These are phyloP conservation scores for Tubosaeta sp. DNA, from an alignment of 768 basidiomycete species.

Conservation along the genomic window DNA sequence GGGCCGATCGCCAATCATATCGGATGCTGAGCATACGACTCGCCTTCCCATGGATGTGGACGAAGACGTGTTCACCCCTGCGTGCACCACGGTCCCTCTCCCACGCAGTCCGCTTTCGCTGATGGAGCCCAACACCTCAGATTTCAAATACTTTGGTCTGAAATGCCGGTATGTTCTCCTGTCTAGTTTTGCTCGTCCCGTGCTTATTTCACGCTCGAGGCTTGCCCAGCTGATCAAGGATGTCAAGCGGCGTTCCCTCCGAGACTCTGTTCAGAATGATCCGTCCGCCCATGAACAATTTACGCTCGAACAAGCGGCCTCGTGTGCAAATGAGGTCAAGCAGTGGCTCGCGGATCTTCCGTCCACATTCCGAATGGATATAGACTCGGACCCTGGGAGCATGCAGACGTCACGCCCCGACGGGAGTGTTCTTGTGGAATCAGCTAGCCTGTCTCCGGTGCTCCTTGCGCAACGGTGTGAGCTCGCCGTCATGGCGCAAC, in stretches of 20 bases:
- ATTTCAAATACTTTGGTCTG: slow-evolving; percentile 47
- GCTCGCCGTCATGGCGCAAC: slow-evolving; percentile 54
- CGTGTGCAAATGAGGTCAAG: slow-evolving; percentile 53
- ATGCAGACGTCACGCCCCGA: slow-evolving; percentile 12
- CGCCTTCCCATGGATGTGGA: slow-evolving; percentile 55
- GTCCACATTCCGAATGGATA: slow-evolving; percentile 41
- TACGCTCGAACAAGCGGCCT: slow-evolving; percentile 59
- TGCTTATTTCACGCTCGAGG: slow-evolving; percentile 30
- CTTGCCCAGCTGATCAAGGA: slow-evolving; percentile 61
- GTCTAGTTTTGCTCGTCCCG: not conserved
- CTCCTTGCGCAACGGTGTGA: slow-evolving; percentile 54
- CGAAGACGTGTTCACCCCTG: slow-evolving; percentile 47
- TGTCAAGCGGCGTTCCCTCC: slow-evolving; percentile 49
- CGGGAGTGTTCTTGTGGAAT: slow-evolving; percentile 7
- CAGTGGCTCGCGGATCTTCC: slow-evolving; percentile 54
- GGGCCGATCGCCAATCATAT: slow-evolving; percentile 58
- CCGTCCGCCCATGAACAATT: slow-evolving; percentile 28
- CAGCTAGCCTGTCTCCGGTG: slow-evolving; percentile 27
- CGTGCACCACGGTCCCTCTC: slow-evolving; percentile 42
- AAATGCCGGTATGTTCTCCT: slow-evolving; percentile 52
- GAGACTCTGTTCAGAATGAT: slow-evolving; percentile 34
- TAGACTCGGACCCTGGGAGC: slow-evolving; percentile 28
- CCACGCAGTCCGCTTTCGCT: slow-evolving; percentile 28
- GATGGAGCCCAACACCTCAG: slow-evolving; percentile 28
- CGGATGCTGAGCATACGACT: slow-evolving; percentile 51